Evolutionary conservation across 164 flowering plant genomes (phyloP), one percentile per base, ranked within the genome.

Genomic region (Sextonia rubra): DNA sequence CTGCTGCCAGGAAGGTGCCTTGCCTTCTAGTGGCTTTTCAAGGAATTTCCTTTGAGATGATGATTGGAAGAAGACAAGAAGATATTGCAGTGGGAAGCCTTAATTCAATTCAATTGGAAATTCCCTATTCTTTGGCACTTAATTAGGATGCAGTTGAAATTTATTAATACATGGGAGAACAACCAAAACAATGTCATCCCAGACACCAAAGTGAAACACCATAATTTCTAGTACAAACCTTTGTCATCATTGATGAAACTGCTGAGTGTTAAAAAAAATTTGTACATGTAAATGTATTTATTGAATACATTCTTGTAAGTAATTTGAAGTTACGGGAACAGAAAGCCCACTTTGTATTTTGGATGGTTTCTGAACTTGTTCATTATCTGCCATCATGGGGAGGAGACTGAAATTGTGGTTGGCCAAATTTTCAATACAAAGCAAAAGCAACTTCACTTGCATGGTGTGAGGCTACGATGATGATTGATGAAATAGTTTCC

Each of bases 151-250:
- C 58, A 17, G 3, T 15, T 18, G 58, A 52, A 52, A 37, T 37
- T 37, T 37, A 9, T 37, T 37, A 37, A 37, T 37, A 37, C 44
- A 2, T 37, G 44, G 44, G 44, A 37, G 44, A 37, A 37, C 44
- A 7, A 37, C 44, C 6, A 1, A 37, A 37, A 9, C 9, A 17
- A 1, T 47, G 74, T 82, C 71, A 93, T 80, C 97, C 99, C 27
- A 95, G 93, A 83, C 89, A 95, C 78, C 92, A 90, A 60, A 95
- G 94, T 81, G 92, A 79, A 68, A 95, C 98, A 2, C 99, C 98
- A 74, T 95, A 98, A 69, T 92, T 92, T 64, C 97, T 98, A 95
- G 80, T 64, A 95, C 98, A 80, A 91, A 23, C 99, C 99, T 78
- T 85, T 86, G 67, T 76, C 84, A 48, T 88, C 92, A 80, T 88